phyloP scores from a whole-genome alignment of 192 early-diverging fungal species.

The Coemansia sp. region DNA sequence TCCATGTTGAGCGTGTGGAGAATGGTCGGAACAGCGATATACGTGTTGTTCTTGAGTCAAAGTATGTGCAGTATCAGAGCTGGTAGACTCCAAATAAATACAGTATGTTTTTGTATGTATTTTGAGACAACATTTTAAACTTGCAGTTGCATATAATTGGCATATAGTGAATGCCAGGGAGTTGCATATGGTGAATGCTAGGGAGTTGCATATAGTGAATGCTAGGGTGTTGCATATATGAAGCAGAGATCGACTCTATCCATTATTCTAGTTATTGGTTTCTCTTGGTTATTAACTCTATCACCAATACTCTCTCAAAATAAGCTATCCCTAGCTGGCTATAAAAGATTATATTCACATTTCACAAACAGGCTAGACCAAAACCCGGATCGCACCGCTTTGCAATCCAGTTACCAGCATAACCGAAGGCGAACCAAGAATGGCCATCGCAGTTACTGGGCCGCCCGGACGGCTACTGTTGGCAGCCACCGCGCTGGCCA shows the following conservation, averaged over 20 bases:
- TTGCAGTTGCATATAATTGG: no score
- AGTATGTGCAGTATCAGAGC: slow-evolving; percentile 38
- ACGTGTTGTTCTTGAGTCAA: slow-evolving; percentile 34
- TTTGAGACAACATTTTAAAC: no score
- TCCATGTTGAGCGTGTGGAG: slow-evolving; percentile 39
- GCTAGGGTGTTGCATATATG: no score
- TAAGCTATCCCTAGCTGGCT: no score
- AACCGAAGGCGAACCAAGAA: slow-evolving; percentile 21
- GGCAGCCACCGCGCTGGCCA: slow-evolving; percentile 16
- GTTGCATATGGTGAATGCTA: no score
- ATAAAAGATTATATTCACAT: no score
- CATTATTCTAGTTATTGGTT: no score
- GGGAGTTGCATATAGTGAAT: no score
- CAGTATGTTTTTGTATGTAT: not conserved
- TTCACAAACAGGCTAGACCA: slow-evolving; percentile 1
- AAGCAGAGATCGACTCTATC: no score
- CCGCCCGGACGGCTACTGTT: slow-evolving; percentile 30
- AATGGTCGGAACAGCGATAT: slow-evolving; percentile 19
- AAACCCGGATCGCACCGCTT: slow-evolving; percentile 35
- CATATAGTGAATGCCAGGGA: no score
- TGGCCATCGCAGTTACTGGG: slow-evolving; percentile 31
- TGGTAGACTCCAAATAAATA: slow-evolving; percentile 18
- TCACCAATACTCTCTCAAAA: no score
- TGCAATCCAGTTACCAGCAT: slow-evolving; percentile 44
- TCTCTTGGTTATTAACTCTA: no score